Evolutionary conservation across 805 yeast species (phyloP).

Genomic region (Citeromyces matritensis): DNA sequence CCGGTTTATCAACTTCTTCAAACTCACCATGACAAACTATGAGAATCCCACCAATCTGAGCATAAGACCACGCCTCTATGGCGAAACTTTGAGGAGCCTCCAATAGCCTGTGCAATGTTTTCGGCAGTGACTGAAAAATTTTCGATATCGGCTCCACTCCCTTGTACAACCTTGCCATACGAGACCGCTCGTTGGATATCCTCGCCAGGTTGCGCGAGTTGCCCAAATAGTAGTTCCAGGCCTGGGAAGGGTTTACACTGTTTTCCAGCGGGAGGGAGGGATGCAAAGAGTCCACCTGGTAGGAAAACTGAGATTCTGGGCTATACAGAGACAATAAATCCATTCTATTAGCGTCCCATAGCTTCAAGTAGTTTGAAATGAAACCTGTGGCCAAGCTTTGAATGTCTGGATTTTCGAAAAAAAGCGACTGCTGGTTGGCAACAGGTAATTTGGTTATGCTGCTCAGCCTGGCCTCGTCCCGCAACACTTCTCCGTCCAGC

Average conservation of each 20-base stretch:
- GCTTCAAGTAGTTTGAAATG: constrained; percentile 53
- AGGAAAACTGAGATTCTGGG: constrained; percentile 70
- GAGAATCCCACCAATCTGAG: constrained; percentile 63
- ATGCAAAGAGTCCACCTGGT: constrained; percentile 47
- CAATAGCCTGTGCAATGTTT: constrained; percentile 55
- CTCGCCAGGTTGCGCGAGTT: constrained; percentile 65
- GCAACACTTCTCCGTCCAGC: constrained; percentile 62
- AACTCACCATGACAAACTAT: constrained; percentile 76
- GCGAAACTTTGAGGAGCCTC: constrained; percentile 53
- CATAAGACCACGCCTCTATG: constrained; percentile 62
- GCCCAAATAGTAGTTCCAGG: constrained; percentile 54
- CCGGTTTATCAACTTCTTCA: constrained; percentile 52
- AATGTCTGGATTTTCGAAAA: constrained; percentile 67
- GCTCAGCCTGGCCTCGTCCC: constrained; percentile 53
- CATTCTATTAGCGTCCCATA: constrained; percentile 71
- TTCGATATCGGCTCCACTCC: constrained; percentile 59
- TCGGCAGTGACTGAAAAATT: constrained; percentile 58
- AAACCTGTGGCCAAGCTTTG: constrained; percentile 66
- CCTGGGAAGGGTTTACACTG: constrained; percentile 4
- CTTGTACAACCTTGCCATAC: constrained; percentile 40
- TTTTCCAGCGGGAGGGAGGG: constrained; percentile 3
- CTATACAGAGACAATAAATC: constrained; percentile 67
- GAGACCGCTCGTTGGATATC: constrained; percentile 36
- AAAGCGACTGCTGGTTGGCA: constrained; percentile 36
- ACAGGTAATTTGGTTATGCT: constrained; percentile 41